Evolutionary conservation across 164 flowering plant genomes (phyloP).

Genomic region (Aristolochia californica): DNA sequence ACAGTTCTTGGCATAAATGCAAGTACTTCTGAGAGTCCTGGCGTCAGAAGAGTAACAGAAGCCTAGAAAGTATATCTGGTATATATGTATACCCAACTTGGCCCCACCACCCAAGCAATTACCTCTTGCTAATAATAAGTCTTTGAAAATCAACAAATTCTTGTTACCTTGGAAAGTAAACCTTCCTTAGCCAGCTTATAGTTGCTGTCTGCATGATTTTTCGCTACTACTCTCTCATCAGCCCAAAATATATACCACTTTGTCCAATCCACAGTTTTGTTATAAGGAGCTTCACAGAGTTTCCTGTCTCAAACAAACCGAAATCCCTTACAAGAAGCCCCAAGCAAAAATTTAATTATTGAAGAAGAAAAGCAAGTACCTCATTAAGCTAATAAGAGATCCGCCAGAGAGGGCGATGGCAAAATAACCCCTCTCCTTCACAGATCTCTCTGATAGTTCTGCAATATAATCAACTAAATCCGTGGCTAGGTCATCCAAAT

Average conservation of each 20-base stretch:
- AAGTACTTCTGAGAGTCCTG: too few relatives aligned
- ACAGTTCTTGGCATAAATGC: too few relatives aligned
- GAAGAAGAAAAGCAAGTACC: constrained; percentile 29
- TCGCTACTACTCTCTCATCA: constrained; percentile 79
- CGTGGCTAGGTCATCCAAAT: constrained; percentile 55
- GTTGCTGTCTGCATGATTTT: constrained; percentile 73
- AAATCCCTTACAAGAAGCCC: not conserved
- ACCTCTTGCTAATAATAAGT: too few relatives aligned
- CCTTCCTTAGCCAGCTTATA: constrained; percentile 70
- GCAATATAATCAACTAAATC: constrained; percentile 78
- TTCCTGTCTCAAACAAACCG: constrained; percentile 37
- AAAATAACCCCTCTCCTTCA: constrained; percentile 80
- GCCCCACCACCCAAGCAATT: too few relatives aligned
- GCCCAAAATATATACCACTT: constrained; percentile 88
- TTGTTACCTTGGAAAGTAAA: constrained; percentile 59
- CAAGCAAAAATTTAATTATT: not conserved
- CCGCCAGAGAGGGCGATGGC: constrained; percentile 89
- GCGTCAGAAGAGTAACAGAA: too few relatives aligned
- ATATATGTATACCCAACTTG: too few relatives aligned
- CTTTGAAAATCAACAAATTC: too few relatives aligned
- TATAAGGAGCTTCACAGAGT: constrained; percentile 71
- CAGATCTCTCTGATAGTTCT: constrained; percentile 63
- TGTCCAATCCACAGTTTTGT: constrained; percentile 74
- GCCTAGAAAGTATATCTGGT: too few relatives aligned
- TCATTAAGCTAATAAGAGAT: constrained; percentile 74